These are phyloP conservation scores for Trichosporon faecale DNA, from an alignment of 1,284 basidiomycete genomes.

Conservation along the genomic window DNA sequence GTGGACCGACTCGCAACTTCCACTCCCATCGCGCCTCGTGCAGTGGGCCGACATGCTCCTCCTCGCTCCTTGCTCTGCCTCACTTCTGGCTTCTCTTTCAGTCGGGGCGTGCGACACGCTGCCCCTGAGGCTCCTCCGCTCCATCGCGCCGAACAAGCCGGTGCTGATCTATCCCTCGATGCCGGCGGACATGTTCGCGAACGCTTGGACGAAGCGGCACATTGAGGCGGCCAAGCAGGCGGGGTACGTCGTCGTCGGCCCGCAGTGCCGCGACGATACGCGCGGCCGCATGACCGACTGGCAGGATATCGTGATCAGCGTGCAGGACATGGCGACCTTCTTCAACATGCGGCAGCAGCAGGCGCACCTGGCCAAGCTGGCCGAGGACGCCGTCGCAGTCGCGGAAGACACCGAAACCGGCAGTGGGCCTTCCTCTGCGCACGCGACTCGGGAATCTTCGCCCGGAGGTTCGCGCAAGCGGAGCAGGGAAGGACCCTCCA, in stretches of 20 bases:
- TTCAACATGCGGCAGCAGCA: constrained; percentile 21
- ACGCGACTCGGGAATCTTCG: neutral
- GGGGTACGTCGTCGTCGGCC: constrained; percentile 76
- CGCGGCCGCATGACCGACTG: constrained; percentile 91
- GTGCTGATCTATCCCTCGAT: constrained; percentile 92
- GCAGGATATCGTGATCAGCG: constrained; percentile 54
- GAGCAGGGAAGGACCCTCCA: neutral
- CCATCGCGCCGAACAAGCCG: constrained; percentile 72
- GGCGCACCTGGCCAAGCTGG: neutral
- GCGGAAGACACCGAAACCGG: neutral
- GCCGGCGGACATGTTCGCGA: constrained; percentile 95
- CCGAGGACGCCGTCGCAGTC: neutral
- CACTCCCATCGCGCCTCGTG: neutral
- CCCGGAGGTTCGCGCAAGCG: neutral
- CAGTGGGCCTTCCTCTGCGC: neutral
- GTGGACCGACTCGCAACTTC: neutral
- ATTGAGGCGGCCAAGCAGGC: constrained; percentile 66
- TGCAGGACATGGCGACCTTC: constrained; percentile 35
- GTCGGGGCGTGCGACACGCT: constrained; percentile 86
- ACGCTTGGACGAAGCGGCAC: constrained; percentile 66
- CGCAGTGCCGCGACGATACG: constrained; percentile 63
- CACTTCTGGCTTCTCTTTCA: constrained; percentile 87
- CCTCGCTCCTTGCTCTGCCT: constrained; percentile 90
- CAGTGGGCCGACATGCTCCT: constrained; percentile 89
- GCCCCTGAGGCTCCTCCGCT: constrained; percentile 57